phyloP scores from a whole-genome alignment of 2,329 filamentous ascomycete genomes.

The Fusarium sp. region DNA sequence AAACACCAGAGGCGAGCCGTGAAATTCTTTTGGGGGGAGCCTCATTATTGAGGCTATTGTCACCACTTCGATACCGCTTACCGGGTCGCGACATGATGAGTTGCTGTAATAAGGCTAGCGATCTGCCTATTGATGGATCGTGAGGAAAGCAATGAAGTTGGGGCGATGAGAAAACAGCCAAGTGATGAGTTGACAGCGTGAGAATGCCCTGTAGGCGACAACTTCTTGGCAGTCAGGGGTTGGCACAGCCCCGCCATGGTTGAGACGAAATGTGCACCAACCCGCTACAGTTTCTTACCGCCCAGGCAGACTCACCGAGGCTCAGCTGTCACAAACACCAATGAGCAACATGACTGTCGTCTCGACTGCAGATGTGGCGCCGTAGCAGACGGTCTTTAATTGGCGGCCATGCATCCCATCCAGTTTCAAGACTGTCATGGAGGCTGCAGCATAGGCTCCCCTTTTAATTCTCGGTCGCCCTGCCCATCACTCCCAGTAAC shows the following conservation, averaged over 20 bases:
- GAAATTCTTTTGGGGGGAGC: neutral
- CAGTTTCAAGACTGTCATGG: neutral
- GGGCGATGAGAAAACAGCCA: neutral
- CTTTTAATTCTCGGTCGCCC: neutral
- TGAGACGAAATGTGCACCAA: neutral
- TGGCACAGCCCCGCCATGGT: neutral
- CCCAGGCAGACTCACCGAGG: neutral
- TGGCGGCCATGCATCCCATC: no score
- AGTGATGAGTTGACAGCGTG: neutral
- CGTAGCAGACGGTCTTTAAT: no score
- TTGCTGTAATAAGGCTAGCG: neutral
- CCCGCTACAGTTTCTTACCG: neutral
- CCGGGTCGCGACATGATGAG: neutral
- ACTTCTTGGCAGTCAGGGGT: neutral
- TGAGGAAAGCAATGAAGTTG: neutral
- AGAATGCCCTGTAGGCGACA: neutral
- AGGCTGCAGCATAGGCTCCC: neutral
- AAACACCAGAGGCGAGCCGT: neutral
- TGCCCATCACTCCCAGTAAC: neutral
- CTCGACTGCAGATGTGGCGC: neutral
- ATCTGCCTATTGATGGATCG: neutral
- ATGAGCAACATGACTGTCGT: neutral
- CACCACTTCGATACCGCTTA: neutral
- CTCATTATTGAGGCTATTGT: fast-evolving
- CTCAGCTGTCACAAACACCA: neutral